A percentile compares a stretch with the other conserved stretches of the same genome.
Conservation (phyloP, 108 stramenopile genomes). For the Epithemia pelagica region DNA sequence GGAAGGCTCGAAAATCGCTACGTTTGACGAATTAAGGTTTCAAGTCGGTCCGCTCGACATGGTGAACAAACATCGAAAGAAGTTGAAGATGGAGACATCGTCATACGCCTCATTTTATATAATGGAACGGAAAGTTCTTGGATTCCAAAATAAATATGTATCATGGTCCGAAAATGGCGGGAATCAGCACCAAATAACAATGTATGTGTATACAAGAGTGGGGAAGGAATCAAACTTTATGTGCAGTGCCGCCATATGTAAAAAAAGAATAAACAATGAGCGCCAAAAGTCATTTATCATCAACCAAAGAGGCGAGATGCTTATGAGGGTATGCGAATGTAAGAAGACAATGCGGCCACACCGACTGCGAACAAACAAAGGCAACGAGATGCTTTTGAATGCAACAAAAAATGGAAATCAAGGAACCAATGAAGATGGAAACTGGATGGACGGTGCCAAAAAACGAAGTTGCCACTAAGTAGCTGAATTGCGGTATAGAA, state of each 20-base stretch:
- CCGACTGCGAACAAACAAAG: too few relatives aligned
- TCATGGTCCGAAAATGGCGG: background rate
- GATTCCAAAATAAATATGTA: background rate
- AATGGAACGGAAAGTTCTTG: background rate
- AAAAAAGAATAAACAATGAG: too few relatives aligned
- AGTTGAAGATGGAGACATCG: background rate
- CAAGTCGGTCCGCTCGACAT: background rate
- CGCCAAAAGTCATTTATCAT: too few relatives aligned
- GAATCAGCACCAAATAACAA: background rate
- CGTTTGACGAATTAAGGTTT: background rate
- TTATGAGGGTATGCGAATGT: too few relatives aligned
- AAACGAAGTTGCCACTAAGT: too few relatives aligned
- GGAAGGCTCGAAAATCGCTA: constrained; percentile 30
- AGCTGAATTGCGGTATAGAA: too few relatives aligned
- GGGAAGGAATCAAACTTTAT: background rate
- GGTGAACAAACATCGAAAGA: background rate
- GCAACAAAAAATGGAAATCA: too few relatives aligned
- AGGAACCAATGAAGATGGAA: too few relatives aligned
- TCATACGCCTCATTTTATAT: background rate
- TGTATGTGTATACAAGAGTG: background rate
- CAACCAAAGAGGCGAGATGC: too few relatives aligned
- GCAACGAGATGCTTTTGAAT: too few relatives aligned
- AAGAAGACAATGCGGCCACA: too few relatives aligned
- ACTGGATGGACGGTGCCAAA: too few relatives aligned
- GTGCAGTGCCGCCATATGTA: background rate